phyloP scores from a whole-genome alignment of 768 basidiomycete genomes.

The Trametes cingulata region DNA sequence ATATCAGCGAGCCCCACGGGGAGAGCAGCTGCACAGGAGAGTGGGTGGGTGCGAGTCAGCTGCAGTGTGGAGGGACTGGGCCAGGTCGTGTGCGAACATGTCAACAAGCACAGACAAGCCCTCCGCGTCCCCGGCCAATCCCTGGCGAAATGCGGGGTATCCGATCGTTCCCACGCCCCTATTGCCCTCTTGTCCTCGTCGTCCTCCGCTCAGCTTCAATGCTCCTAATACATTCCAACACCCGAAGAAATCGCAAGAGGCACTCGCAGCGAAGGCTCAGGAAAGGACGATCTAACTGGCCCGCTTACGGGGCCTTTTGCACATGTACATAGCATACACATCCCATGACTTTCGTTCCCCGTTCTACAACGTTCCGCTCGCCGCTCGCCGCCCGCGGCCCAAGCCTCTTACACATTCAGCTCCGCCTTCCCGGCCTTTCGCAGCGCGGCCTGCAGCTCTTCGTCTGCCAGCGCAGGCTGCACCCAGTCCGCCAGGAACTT shows the following conservation, averaged over 20 bases:
- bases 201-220: too few species aligned
- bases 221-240: not conserved
- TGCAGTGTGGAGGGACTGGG: not conserved
- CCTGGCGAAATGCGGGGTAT: conserved; percentile 19
- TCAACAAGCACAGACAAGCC: conserved; percentile 6
- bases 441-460: conserved; percentile 56
- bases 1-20: conserved; percentile 19
- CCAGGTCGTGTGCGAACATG: not conserved
- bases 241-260: not conserved
- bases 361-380: not conserved
- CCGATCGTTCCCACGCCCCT: conserved; percentile 9
- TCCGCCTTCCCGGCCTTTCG: conserved; percentile 58
- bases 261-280: not conserved
- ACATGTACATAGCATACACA: not conserved
- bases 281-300: not conserved
- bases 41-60: not conserved
- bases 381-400: not conserved
- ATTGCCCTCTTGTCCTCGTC: too few species aligned
- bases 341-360: not conserved
- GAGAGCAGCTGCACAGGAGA: not conserved
- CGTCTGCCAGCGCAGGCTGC: conserved; percentile 67
- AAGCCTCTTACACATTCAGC: conserved; percentile 56
- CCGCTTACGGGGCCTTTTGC: not conserved
- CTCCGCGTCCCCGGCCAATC: not conserved
- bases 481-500: conserved; percentile 88